Evolutionary conservation across 208 protist species (phyloP), one percentile per base, ranked within the genome.

Genomic region (Leishmania arabica): DNA sequence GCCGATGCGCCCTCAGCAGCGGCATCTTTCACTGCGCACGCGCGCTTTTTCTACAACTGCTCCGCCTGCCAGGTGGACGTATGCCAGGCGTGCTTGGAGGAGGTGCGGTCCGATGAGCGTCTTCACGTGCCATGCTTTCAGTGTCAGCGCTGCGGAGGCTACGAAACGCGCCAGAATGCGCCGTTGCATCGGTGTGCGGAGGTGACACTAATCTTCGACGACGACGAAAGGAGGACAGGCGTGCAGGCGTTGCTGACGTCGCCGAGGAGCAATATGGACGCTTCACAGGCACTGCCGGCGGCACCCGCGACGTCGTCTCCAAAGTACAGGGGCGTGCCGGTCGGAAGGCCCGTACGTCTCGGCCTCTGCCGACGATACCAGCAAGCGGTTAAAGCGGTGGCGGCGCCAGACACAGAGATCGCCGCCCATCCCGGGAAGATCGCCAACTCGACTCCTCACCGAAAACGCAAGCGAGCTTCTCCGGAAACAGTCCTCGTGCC

Each of bases 81-180:
- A 27, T 97, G 94, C 74, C 42, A 34, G 37, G 71, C 81, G 17
- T 97, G 94, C 79, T 60, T 89, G 47, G 79, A 68, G 2, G 94
- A 97, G 56, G 70, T 95, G 56, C 79, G 62, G 7, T 49, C 68
- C 0, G 89, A 95, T 49, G 83, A 86, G 60, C 94, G 94, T 66
- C 95, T 90, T 66, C 92, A 97, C 82, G 83, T 93, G 13, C 94
- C 94, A 17, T 97, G 94, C 70, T 79, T 94, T 86, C 84, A 94
- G 83, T 97, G 94, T 76, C 66, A 77, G 58, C 80, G 78, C n/a
- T 97, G 94, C 72, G 73, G 78, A 6, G 64, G 56, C 3, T 96
- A 86, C 78, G 85, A 94, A 64, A 75, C 78, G 13, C 71, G 79
- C 8, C 77, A 82, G 51, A 65, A 88, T n/a, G 85, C 88, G 15